A percentile compares a stretch with the other conserved stretches of the same genome.
Evolutionary conservation across 768 basidiomycete species (phyloP).

Genomic region (Suillus subluteus): DNA sequence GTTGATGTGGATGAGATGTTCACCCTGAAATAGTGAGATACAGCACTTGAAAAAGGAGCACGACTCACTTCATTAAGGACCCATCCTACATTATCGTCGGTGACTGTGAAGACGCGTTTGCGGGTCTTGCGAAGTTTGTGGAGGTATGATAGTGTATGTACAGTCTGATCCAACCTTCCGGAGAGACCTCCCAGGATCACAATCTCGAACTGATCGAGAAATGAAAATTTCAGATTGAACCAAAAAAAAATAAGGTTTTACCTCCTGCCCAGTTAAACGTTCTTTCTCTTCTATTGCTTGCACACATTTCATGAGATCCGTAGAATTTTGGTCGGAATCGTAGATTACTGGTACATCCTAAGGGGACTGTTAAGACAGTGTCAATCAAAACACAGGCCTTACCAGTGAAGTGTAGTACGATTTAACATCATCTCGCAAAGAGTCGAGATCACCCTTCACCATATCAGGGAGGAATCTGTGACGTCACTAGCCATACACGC

Average conservation of each 20-base stretch:
- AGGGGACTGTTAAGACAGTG: background rate
- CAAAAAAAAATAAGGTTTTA: constrained; percentile 22
- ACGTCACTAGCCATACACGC: constrained; percentile 10
- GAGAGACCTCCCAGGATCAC: constrained; percentile 87
- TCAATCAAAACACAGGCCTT: constrained; percentile 12
- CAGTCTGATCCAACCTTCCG: constrained; percentile 92
- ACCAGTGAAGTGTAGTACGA: constrained; percentile 68
- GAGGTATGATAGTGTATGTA: constrained; percentile 85
- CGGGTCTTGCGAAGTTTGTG: constrained; percentile 73
- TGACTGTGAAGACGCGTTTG: constrained; percentile 70
- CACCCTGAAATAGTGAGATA: constrained; percentile 57
- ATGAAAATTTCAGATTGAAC: background rate
- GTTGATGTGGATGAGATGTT: constrained; percentile 78
- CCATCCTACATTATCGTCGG: constrained; percentile 93
- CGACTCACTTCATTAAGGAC: constrained; percentile 72
- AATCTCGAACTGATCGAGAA: constrained; percentile 56
- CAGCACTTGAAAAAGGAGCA: background rate
- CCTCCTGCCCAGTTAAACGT: constrained; percentile 39
- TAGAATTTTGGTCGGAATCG: constrained; percentile 81
- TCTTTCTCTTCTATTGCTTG: constrained; percentile 63
- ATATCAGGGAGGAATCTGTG: constrained; percentile 77
- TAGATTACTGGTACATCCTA: constrained; percentile 71
- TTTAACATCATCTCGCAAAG: constrained; percentile 74
- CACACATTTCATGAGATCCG: constrained; percentile 96
- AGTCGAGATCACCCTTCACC: constrained; percentile 95